A percentile compares a stretch with the other conserved stretches of the same genome.
phyloP scores from a whole-genome alignment of 345 rosid genomes.

The Rhizophora mangle region DNA sequence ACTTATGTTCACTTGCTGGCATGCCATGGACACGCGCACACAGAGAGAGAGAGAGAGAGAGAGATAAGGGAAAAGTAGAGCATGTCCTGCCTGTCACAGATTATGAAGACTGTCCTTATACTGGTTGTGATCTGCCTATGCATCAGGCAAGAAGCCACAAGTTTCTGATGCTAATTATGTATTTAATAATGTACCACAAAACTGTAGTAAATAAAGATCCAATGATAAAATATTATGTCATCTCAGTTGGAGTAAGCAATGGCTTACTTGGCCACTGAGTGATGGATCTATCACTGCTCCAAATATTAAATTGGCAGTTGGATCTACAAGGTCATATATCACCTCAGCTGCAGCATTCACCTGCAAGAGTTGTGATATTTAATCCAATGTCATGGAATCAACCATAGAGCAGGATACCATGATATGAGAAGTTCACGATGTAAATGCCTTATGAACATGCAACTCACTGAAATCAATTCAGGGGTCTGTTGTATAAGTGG shows the following conservation, averaged over 20 bases:
- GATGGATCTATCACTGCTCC: constrained; percentile 95
- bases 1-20: no score
- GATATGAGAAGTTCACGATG: no score
- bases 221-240: neutral
- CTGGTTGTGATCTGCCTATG: neutral
- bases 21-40: no score
- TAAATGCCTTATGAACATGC: no score
- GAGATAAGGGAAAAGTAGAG: no score
- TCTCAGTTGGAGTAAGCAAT: neutral
- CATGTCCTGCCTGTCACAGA: no score
- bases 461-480: no score
- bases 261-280: constrained; percentile 77
- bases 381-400: no score
- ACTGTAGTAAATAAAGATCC: neutral
- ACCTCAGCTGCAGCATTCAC: constrained; percentile 98
- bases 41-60: no score
- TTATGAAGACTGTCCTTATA: no score
- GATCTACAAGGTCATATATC: constrained; percentile 93
- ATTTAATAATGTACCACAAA: neutral
- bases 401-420: no score
- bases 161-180: neutral
- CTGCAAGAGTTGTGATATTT: constrained; percentile 32
- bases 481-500: no score
- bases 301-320: constrained; percentile 87
- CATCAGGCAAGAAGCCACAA: neutral